A percentile compares a stretch with the other conserved stretches of the same genome.
Conservation (phyloP, 2,329 filamentous ascomycete species). For the Metarhizium robertsii region DNA sequence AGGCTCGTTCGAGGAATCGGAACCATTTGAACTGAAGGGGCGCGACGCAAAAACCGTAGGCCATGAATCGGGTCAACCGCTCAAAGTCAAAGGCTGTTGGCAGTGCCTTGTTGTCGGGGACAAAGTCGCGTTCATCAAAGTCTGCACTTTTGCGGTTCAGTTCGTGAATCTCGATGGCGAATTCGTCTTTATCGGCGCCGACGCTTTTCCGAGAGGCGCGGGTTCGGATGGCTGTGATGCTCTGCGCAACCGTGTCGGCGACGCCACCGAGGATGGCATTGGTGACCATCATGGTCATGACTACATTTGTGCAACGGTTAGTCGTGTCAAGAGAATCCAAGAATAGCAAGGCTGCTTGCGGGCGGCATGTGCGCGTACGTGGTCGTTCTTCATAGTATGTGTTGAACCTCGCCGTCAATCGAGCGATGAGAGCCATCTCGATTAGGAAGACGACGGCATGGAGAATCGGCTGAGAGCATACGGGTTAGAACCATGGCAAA, state of each 20-base stretch:
- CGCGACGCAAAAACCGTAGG: conserved; percentile 93
- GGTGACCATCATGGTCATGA: conserved; percentile 98
- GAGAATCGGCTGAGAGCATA: conserved; percentile 61
- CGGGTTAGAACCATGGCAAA: neutral
- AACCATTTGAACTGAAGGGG: conserved; percentile 97
- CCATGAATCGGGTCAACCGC: conserved; percentile 88
- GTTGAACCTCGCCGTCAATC: conserved; percentile 83
- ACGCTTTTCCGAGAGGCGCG: conserved; percentile 55
- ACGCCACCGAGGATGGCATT: conserved; percentile 93
- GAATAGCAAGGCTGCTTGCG: neutral
- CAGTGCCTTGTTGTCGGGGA: conserved; percentile 50
- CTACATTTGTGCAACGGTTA: conserved; percentile 29
- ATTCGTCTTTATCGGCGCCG: conserved; percentile 52
- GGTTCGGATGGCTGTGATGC: conserved; percentile 73
- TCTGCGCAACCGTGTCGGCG: conserved; percentile 91
- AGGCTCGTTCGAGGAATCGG: conserved; percentile 67
- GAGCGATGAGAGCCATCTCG: conserved; percentile 77
- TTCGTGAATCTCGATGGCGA: conserved; percentile 84
- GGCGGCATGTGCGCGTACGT: conserved; percentile 37
- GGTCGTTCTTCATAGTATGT: conserved; percentile 87
- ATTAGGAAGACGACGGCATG: conserved; percentile 78
- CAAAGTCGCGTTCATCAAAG: conserved; percentile 52
- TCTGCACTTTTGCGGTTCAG: conserved; percentile 72
- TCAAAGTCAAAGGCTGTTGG: conserved; percentile 93
- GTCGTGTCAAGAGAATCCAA: neutral